Base-by-base conservation (phyloP, 805 yeast species). In the Myxozyma lipomycoides region DNA sequence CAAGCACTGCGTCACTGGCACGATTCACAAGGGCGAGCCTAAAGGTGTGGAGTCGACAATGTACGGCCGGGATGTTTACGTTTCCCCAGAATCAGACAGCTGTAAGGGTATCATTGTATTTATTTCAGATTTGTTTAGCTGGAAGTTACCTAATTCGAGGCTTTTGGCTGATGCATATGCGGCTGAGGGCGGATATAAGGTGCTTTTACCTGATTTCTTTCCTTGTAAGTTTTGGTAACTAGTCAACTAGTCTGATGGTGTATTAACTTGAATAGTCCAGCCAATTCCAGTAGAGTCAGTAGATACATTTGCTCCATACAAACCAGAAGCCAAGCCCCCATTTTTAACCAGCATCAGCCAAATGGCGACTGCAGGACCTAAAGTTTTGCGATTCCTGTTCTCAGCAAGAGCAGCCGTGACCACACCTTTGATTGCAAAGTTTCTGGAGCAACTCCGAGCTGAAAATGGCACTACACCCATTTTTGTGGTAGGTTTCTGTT, bases 401-500 rank as follows among this genome's bases (percentile, higher is more conserved):
- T 12, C 17, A 1, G 35, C 45, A 12, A 41, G 55, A n/a, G 34
- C 45, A 3, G 35, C 48, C 3, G 50, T 45, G 32, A 41, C 48
- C 2, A 25, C 21, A 21, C 46, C 49, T 21, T 6, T 30, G 36
- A 39, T 52, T n/a, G 48, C 47, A 22, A 35, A 38, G n/a, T 50
- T 53, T 34, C 41, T 40, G 17, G 43, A 42, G 39, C 30, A 37
- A 22, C 22, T 48, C 7, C 34, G 40, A 30, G 38, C 15, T 12
- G 37, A 34, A 36, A 42, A 49, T 9, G 38, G 43, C 3, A 7
- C 7, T 7, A 5, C 26, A 9, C 41, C 46, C 2, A 24, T 51
- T 25, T 51, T 46, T 32, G 41, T 41, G n/a, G 55, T 54, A 12
- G 58, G 58, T 2, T 51, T 44, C 28, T 54, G 58, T 45, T 51